These are phyloP conservation scores for Cordyceps javanica DNA, from an alignment of 2,329 filamentous ascomycete species.

Conservation along the genomic window DNA sequence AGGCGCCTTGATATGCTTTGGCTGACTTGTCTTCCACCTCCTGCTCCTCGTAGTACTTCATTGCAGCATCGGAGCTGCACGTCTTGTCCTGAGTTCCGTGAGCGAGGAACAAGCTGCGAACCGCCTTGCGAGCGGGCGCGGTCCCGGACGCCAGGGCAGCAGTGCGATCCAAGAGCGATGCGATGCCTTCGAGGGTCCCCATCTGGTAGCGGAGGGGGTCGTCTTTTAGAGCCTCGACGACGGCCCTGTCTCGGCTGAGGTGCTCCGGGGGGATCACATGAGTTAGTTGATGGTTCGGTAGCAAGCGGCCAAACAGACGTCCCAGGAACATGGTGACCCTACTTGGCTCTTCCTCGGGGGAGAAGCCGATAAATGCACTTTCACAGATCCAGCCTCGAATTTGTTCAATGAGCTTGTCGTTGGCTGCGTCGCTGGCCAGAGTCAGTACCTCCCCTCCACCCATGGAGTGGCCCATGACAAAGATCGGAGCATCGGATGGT, in stretches of 20 bases:
- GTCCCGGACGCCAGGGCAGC: conserved; percentile 51
- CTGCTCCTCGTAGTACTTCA: conserved; percentile 55
- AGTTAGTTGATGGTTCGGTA: conserved; percentile 62
- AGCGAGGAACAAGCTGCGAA: conserved; percentile 62
- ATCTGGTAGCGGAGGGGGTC: conserved; percentile 75
- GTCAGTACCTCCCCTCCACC: conserved; percentile 73
- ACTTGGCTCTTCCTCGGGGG: conserved; percentile 58
- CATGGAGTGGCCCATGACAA: conserved; percentile 89
- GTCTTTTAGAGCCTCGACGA: conserved; percentile 52
- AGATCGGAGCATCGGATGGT: conserved; percentile 55
- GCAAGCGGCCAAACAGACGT: conserved; percentile 57
- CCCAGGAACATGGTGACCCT: conserved; percentile 58
- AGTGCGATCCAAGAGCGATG: conserved; percentile 71
- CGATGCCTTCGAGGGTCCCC: conserved; percentile 74
- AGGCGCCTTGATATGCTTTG: conserved; percentile 69
- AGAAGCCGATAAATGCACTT: conserved; percentile 72
- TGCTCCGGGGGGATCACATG: conserved; percentile 58
- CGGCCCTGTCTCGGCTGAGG: conserved; percentile 60
- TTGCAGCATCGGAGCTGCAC: conserved; percentile 59
- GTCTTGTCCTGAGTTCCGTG: conserved; percentile 73
- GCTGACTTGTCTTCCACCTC: conserved; percentile 62
- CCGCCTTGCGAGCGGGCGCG: conserved; percentile 43
- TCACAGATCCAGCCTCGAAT: conserved; percentile 71
- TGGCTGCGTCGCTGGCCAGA: conserved; percentile 43
- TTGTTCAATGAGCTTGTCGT: conserved; percentile 48